Evolutionary conservation across 2,329 filamentous ascomycete species (phyloP).

Genomic region (Alternaria burnsii): DNA sequence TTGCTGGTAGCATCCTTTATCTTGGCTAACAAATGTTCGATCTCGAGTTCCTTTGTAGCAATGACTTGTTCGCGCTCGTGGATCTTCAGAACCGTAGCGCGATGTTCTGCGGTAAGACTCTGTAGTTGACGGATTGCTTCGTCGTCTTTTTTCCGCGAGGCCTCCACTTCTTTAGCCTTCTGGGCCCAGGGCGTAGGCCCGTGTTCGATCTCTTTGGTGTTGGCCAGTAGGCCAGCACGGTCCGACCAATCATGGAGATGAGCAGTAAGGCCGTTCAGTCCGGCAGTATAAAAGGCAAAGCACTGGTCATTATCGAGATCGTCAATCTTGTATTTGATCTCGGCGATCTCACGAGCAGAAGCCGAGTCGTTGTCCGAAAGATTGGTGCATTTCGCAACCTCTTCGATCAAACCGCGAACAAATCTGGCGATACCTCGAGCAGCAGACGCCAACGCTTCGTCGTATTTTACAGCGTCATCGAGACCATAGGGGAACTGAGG

Average conservation of each 20-base stretch:
- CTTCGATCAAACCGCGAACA: constrained; percentile 23
- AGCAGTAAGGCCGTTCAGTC: constrained; percentile 5
- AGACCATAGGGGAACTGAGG: constrained; percentile 34
- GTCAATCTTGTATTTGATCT: constrained; percentile 11
- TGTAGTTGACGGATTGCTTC: constrained; percentile 87
- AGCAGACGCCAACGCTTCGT: constrained; percentile 26
- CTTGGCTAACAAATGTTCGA: constrained; percentile 84
- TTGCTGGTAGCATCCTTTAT: constrained; percentile 40
- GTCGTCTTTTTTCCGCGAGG: constrained; percentile 79
- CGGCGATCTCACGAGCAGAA: constrained; percentile 4
- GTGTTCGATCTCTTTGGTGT: constrained; percentile 69
- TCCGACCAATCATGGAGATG: constrained; percentile 65
- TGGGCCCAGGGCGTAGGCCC: constrained; percentile 81
- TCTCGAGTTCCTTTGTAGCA: constrained; percentile 70
- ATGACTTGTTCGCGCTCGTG: constrained; percentile 84
- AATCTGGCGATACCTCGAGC: constrained; percentile 25
- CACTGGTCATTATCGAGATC: constrained; percentile 17
- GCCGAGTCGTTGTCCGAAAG: constrained; percentile 13
- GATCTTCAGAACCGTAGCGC: constrained; percentile 70
- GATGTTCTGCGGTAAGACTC: constrained; percentile 79
- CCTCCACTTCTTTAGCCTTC: constrained; percentile 80
- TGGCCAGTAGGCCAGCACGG: constrained; percentile 59
- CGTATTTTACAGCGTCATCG: constrained; percentile 31
- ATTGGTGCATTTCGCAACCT: constrained; percentile 16
- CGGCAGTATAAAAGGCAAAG: constrained; percentile 10